These are phyloP conservation scores for Malassezia sympodialis DNA, from an alignment of 1,284 basidiomycete genomes.

Conservation along the genomic window DNA sequence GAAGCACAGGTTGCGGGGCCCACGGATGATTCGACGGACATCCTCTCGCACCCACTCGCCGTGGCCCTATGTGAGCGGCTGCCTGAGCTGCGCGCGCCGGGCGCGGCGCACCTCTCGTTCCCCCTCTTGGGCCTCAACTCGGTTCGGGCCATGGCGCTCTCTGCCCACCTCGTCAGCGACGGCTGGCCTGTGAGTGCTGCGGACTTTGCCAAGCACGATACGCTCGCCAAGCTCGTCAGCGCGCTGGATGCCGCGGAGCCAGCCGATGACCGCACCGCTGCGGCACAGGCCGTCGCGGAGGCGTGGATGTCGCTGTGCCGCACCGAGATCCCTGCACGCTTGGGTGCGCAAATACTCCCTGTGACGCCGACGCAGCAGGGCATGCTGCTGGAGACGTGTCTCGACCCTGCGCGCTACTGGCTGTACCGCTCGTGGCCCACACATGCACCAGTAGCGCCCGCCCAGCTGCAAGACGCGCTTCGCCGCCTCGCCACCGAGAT, in stretches of 20 bases:
- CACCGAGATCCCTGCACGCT: background rate
- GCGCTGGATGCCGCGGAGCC: constrained; percentile 16
- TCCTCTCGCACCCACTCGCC: constrained; percentile 18
- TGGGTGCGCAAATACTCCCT: constrained; percentile 20
- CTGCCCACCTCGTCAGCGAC: constrained; percentile 24
- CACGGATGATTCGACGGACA: constrained; percentile 7
- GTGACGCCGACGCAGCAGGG: constrained; percentile 36
- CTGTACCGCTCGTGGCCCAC: constrained; percentile 23
- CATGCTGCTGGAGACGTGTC: constrained; percentile 39
- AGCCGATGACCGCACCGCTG: background rate
- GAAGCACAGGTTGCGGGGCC: constrained; percentile 24
- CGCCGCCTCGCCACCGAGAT: constrained; percentile 16
- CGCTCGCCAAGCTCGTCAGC: constrained; percentile 25
- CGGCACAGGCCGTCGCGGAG: background rate
- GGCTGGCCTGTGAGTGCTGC: constrained; percentile 39
- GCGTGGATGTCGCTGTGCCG: background rate
- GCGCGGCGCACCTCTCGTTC: constrained; percentile 26
- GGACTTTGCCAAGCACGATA: constrained; percentile 37
- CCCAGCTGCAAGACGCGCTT: constrained; percentile 19
- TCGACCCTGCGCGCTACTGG: constrained; percentile 32
- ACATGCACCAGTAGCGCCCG: background rate
- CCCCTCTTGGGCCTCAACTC: constrained; percentile 43
- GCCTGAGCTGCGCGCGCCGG: constrained; percentile 25
- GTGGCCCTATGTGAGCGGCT: constrained; percentile 29
- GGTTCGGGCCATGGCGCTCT: constrained; percentile 43